Conservation (phyloP, 2,329 filamentous ascomycete species). For the Aspergillus fructus region DNA sequence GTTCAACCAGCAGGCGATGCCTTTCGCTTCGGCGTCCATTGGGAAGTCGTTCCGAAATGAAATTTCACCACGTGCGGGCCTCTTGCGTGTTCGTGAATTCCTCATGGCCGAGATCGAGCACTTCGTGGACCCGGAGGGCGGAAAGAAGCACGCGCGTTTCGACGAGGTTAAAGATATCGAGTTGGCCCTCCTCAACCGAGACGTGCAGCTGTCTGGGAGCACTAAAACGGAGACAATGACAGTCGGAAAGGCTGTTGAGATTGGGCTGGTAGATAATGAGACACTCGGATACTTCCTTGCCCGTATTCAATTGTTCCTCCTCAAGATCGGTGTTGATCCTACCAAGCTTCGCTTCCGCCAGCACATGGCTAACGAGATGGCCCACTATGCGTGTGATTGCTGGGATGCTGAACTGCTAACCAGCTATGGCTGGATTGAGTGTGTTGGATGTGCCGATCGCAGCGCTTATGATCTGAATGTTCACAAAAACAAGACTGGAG, state of each 20-base stretch:
- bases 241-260: slow-evolving; percentile 82
- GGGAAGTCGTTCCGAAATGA: slow-evolving; percentile 98
- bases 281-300: slow-evolving; percentile 97
- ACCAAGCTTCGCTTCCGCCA: slow-evolving; percentile 93
- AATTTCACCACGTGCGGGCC: slow-evolving; percentile 87
- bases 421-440: slow-evolving; percentile 96
- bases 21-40: slow-evolving; percentile 94
- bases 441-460: slow-evolving; percentile 92
- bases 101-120: slow-evolving; percentile 99
- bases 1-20: slow-evolving; percentile 93
- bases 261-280: slow-evolving; percentile 89
- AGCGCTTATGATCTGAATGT: slow-evolving; percentile 93
- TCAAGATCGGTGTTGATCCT: slow-evolving; percentile 82
- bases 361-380: slow-evolving; percentile 89
- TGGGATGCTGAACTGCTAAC: slow-evolving; percentile 95
- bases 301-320: slow-evolving; percentile 85
- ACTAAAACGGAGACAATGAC: slow-evolving; percentile 71
- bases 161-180: slow-evolving; percentile 79
- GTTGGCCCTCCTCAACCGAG: slow-evolving; percentile 77
- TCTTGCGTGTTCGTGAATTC: slow-evolving; percentile 93
- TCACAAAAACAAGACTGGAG: slow-evolving; percentile 88
- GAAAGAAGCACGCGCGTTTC: slow-evolving; percentile 93
- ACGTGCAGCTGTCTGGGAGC: slow-evolving; percentile 83
- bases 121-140: slow-evolving; percentile 89
- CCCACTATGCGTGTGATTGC: slow-evolving; percentile 95